phyloP scores from a whole-genome alignment of 148 eudicot species.

The Linanthus parryae region DNA sequence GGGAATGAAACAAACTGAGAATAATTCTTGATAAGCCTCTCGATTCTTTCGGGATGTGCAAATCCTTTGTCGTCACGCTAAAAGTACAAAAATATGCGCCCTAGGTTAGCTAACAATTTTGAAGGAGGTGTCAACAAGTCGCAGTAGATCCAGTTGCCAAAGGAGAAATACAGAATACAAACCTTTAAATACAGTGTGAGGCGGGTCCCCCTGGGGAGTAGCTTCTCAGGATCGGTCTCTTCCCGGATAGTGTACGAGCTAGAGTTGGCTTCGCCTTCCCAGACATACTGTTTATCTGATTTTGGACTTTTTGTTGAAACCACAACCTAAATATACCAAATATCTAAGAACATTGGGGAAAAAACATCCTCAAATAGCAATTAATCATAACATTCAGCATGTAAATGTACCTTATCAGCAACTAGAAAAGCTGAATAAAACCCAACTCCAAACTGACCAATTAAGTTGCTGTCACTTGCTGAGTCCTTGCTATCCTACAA shows the following conservation, averaged over 20 bases:
- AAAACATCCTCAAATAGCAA: too few species aligned
- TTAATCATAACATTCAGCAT: neutral
- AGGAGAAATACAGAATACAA: neutral
- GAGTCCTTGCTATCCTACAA: slow-evolving; percentile 93
- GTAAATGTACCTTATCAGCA: slow-evolving; percentile 70
- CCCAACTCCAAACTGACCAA: slow-evolving; percentile 99
- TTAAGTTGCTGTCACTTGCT: slow-evolving; percentile 82
- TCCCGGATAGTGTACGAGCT: slow-evolving; percentile 83
- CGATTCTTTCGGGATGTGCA: slow-evolving; percentile 88
- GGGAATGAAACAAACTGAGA: slow-evolving; percentile 98
- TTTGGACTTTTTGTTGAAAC: slow-evolving; percentile 90
- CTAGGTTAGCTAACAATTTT: slow-evolving; percentile 1
- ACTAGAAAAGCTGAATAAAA: slow-evolving; percentile 97
- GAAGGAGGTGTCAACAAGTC: neutral
- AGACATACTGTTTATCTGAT: slow-evolving; percentile 90
- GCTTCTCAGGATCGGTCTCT: slow-evolving; percentile 86
- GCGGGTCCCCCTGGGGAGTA: slow-evolving; percentile 85
- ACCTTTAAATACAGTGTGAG: slow-evolving; percentile 87
- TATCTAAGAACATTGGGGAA: neutral
- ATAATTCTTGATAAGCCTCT: slow-evolving; percentile 91
- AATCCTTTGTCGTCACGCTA: slow-evolving; percentile 83
- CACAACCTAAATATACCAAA: slow-evolving; percentile 45
- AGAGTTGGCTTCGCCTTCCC: slow-evolving; percentile 98
- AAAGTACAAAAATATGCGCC: slow-evolving; percentile 4
- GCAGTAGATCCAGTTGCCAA: neutral